These are phyloP conservation scores for Lodderomyces jiufengensis DNA, from an alignment of 1,139 yeast species.

Conservation along the genomic window DNA sequence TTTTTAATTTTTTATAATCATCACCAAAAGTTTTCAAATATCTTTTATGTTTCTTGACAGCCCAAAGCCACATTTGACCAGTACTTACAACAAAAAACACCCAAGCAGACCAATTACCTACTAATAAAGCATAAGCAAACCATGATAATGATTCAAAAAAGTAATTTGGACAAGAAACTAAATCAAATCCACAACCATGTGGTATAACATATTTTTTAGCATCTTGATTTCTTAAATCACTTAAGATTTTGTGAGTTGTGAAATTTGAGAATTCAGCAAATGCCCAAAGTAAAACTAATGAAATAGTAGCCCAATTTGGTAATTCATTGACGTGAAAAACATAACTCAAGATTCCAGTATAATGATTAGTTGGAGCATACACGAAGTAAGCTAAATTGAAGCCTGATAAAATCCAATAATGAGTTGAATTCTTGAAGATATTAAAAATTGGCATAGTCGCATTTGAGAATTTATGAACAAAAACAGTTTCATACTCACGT, in stretches of 20 bases:
- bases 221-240: constrained; percentile 43
- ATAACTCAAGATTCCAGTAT: constrained; percentile 13
- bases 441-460: constrained; percentile 91
- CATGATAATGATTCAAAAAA: constrained; percentile 80
- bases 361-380: constrained; percentile 50
- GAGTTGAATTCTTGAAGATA: constrained; percentile 82
- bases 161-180: constrained; percentile 75
- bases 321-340: constrained; percentile 33
- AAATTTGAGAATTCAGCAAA: constrained; percentile 71
- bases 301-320: constrained; percentile 21
- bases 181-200: constrained; percentile 43
- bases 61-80: constrained; percentile 80
- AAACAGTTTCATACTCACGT: constrained; percentile 83
- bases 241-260: constrained; percentile 60
- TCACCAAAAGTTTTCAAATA: constrained; percentile 71
- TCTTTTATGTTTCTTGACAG: constrained; percentile 64
- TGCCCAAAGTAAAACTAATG: constrained; percentile 50
- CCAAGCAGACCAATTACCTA: constrained; percentile 75
- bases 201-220: constrained; percentile 36
- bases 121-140: constrained; percentile 64
- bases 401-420: constrained; percentile 91
- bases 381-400: constrained; percentile 63
- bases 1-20: constrained; percentile 62
- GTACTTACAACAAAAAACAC: constrained; percentile 69
- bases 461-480: constrained; percentile 78